Percentiles rank a stretch among this genome's conserved stretches.
Evolutionary conservation across 2,329 filamentous ascomycete species (phyloP).

Genomic region (Exutisphaerella laricina): DNA sequence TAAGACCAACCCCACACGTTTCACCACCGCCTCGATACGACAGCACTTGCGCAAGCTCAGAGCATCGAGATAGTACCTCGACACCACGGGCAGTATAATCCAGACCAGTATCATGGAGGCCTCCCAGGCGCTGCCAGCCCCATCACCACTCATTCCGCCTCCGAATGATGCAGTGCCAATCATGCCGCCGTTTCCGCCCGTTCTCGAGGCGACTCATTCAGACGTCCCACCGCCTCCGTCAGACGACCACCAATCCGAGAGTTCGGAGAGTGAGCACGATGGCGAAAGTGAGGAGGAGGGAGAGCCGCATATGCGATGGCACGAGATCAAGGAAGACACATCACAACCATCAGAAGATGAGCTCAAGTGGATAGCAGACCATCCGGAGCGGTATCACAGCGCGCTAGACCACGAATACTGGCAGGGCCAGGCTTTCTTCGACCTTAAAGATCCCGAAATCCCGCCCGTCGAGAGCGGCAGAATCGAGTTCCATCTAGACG

Average conservation of each 20-base stretch:
- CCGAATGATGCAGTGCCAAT: background rate
- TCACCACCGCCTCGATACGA: background rate
- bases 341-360: constrained; percentile 53
- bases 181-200: background rate
- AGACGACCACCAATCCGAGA: constrained; percentile 1
- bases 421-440: constrained; percentile 52
- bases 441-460: constrained; percentile 55
- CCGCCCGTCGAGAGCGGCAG: constrained; percentile 49
- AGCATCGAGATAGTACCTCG: background rate
- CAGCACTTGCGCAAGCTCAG: background rate
- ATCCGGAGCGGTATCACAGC: constrained; percentile 43
- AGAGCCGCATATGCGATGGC: constrained; percentile 18
- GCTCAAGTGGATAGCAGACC: constrained; percentile 51
- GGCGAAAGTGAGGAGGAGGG: constrained; percentile 28
- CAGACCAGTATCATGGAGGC: background rate
- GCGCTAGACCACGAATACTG: constrained; percentile 56
- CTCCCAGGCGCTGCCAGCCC: background rate
- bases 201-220: background rate
- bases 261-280: constrained; percentile 16
- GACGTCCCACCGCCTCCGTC: background rate
- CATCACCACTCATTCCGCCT: background rate
- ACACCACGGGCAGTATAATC: background rate
- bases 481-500: constrained; percentile 54
- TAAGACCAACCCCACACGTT: background rate
- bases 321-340: constrained; percentile 51